Conservation (phyloP, 768 basidiomycete species). For the Termitomyces sp. region DNA sequence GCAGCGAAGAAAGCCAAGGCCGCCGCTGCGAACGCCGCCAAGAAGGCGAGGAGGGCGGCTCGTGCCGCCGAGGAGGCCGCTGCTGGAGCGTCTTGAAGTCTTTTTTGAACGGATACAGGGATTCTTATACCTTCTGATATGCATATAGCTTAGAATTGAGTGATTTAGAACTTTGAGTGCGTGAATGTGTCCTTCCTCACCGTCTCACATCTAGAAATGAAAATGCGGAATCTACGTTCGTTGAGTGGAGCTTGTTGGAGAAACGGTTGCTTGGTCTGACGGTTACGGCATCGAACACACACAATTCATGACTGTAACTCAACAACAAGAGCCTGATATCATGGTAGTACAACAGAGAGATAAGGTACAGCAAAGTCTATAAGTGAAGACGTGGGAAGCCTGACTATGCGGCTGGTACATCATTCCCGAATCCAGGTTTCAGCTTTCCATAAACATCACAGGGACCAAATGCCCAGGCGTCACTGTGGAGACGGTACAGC, state of each 20-base stretch:
- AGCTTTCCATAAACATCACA: conserved; percentile 24
- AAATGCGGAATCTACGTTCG: too few species aligned
- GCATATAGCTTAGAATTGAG: background rate
- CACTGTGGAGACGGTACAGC: conserved; percentile 20
- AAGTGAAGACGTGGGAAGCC: background rate
- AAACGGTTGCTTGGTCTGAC: too few species aligned
- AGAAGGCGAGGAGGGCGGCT: conserved; percentile 76
- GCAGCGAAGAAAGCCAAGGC: too few species aligned
- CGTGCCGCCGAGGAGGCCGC: conserved; percentile 52
- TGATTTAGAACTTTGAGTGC: too few species aligned
- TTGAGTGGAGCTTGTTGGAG: too few species aligned
- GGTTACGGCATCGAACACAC: too few species aligned
- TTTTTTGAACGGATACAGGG: background rate
- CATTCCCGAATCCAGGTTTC: conserved; percentile 3
- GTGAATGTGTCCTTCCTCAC: too few species aligned
- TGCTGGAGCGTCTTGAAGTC: background rate
- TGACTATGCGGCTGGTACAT: background rate
- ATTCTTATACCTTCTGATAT: background rate
- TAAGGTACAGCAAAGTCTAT: background rate
- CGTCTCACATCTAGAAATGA: too few species aligned
- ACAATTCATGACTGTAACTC: too few species aligned
- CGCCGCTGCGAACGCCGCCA: conserved; percentile 83
- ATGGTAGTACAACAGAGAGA: background rate
- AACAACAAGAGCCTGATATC: background rate
- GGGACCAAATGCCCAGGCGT: conserved; percentile 28